Conservation (phyloP, 805 yeast species). For the Cyberlindnera xylosilytica region DNA sequence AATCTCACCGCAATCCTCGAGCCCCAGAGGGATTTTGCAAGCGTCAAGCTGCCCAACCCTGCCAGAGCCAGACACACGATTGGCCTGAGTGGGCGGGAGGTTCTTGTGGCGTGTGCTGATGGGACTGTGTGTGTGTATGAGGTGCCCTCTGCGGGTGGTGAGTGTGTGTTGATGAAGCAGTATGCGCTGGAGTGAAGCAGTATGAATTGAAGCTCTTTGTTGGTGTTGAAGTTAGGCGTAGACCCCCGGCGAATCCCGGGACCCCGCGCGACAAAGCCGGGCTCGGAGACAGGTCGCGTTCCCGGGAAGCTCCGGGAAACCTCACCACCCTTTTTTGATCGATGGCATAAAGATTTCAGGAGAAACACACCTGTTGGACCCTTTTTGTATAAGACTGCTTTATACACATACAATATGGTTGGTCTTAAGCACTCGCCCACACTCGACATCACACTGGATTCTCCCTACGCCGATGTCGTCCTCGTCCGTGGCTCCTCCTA, state of each 20-base stretch:
- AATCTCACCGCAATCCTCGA: conserved; percentile 50
- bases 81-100: conserved; percentile 21
- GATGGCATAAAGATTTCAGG: no score
- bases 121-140: conserved; percentile 54
- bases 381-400: no score
- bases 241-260: neutral
- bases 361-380: no score
- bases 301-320: no score
- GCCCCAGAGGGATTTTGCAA: conserved; percentile 66
- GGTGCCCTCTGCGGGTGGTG: conserved; percentile 63
- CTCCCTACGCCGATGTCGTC: conserved; percentile 53
- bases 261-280: neutral
- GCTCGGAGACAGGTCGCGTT: no score
- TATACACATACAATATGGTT: conserved; percentile 2
- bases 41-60: conserved; percentile 38
- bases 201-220: no score
- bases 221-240: no score
- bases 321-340: neutral
- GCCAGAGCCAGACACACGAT: conserved; percentile 3
- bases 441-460: conserved; percentile 21
- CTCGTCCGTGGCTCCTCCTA: conserved; percentile 70
- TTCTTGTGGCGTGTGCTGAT: conserved; percentile 31
- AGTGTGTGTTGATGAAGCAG: conserved; percentile 56
- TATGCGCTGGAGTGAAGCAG: conserved; percentile 32
- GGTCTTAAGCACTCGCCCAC: conserved; percentile 8